These are phyloP conservation scores for Phtheirospermum japonicum DNA, from an alignment of 257 asterid genomes.

Conservation along the genomic window DNA sequence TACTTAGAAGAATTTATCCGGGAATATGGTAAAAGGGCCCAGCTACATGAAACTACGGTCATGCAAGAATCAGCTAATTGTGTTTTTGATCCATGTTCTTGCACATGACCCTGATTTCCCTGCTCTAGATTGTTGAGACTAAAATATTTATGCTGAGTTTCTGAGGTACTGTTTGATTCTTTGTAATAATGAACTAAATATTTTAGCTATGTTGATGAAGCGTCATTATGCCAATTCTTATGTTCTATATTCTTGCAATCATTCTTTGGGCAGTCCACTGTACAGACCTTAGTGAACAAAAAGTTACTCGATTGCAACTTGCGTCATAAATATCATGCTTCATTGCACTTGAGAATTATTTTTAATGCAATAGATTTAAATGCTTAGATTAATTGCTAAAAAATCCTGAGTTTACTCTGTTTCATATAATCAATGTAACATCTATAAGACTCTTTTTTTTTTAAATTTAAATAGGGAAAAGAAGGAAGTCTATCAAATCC, in stretches of 20 bases:
- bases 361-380: constrained; percentile 76
- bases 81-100: constrained; percentile 71
- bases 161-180: constrained; percentile 47
- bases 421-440: too few species aligned
- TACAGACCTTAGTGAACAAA: constrained; percentile 54
- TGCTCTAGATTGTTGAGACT: constrained; percentile 53
- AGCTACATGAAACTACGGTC: constrained; percentile 37
- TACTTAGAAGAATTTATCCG: constrained; percentile 54
- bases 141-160: constrained; percentile 49
- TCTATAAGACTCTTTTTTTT: too few species aligned
- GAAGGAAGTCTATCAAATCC: too few species aligned
- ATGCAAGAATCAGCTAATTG: constrained; percentile 47
- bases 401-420: too few species aligned
- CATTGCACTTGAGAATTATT: constrained; percentile 56
- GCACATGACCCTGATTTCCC: constrained; percentile 74
- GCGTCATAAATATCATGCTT: constrained; percentile 35
- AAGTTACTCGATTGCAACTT: constrained; percentile 35
- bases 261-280: constrained; percentile 64
- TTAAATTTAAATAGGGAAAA: too few species aligned
- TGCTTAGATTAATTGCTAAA: too few species aligned
- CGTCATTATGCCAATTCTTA: constrained; percentile 5
- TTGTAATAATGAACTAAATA: constrained; percentile 6
- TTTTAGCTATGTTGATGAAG: constrained; percentile 14
- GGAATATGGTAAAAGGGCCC: constrained; percentile 47
- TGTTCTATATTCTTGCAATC: constrained; percentile 22